These are phyloP conservation scores for Cyberlindnera mississippiensis DNA, from an alignment of 805 yeast species.

Conservation along the genomic window DNA sequence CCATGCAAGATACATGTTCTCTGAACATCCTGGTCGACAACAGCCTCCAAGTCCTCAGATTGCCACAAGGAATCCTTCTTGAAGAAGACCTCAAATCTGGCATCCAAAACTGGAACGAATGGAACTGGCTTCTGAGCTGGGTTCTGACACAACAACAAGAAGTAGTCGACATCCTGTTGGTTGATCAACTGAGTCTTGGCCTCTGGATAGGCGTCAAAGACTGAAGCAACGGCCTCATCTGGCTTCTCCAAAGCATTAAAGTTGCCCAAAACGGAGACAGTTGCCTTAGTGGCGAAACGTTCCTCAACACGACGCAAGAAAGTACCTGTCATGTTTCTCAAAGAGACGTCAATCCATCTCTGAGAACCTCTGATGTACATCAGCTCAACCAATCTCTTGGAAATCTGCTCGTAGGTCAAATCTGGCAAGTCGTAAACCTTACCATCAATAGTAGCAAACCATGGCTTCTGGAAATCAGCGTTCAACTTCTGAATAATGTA, in stretches of 20 bases:
- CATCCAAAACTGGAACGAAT: slow-evolving; percentile 92
- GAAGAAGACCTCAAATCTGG: slow-evolving; percentile 91
- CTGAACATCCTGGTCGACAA: slow-evolving; percentile 92
- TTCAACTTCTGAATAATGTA: slow-evolving; percentile 82
- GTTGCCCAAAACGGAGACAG: slow-evolving; percentile 70
- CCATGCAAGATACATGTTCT: slow-evolving; percentile 99
- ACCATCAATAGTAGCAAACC: slow-evolving; percentile 77
- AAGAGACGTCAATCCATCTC: slow-evolving; percentile 84
- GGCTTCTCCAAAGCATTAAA: slow-evolving; percentile 69
- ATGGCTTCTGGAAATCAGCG: slow-evolving; percentile 95
- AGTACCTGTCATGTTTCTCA: slow-evolving; percentile 83
- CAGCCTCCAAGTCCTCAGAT: slow-evolving; percentile 94
- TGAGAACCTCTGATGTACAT: slow-evolving; percentile 73
- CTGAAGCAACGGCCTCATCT: slow-evolving; percentile 48
- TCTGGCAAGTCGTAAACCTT: slow-evolving; percentile 90
- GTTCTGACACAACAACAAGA: slow-evolving; percentile 75
- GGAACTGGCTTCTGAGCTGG: slow-evolving; percentile 97
- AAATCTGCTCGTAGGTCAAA: slow-evolving; percentile 93
- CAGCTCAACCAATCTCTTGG: slow-evolving; percentile 81
- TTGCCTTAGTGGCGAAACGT: slow-evolving; percentile 66
- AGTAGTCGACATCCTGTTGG: slow-evolving; percentile 93
- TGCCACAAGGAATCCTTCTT: slow-evolving; percentile 99
- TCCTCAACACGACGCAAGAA: slow-evolving; percentile 94
- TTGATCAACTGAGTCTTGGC: slow-evolving; percentile 81
- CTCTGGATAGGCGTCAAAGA: slow-evolving; percentile 66